phyloP scores from a whole-genome alignment of 805 yeast species.

The Candida silvatica region DNA sequence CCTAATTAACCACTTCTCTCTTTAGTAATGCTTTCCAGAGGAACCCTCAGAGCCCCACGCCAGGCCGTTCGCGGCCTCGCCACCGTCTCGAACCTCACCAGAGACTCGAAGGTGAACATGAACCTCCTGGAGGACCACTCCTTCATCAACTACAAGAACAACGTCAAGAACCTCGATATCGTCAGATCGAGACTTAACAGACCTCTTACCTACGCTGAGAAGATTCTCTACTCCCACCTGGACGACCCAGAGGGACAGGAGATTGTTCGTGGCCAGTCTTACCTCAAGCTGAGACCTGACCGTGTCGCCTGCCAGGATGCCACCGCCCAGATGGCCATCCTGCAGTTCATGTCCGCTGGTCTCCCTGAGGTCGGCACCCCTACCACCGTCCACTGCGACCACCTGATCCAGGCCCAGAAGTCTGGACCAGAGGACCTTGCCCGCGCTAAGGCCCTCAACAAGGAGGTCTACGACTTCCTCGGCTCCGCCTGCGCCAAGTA shows the following conservation, averaged over 20 bases:
- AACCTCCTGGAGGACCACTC: constrained; percentile 67
- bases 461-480: constrained; percentile 92
- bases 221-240: constrained; percentile 87
- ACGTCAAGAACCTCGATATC: constrained; percentile 79
- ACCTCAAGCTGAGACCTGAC: constrained; percentile 90
- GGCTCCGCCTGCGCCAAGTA: constrained; percentile 89
- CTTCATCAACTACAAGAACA: constrained; percentile 86
- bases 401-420: constrained; percentile 91
- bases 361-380: constrained; percentile 85
- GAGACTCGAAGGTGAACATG: constrained; percentile 44
- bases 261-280: constrained; percentile 72
- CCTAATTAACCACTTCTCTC: no score
- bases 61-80: constrained; percentile 37
- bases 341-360: constrained; percentile 97
- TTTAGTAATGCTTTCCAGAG: constrained; percentile 25
- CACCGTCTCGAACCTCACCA: constrained; percentile 38
- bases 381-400: constrained; percentile 96
- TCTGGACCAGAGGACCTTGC: constrained; percentile 83
- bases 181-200: constrained; percentile 62
- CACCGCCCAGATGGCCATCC: constrained; percentile 98
- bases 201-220: constrained; percentile 92
- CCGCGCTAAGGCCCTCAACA: constrained; percentile 75
- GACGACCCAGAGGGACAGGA: constrained; percentile 78
- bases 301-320: constrained; percentile 99
- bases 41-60: constrained; percentile 19